These are phyloP conservation scores for Fusarium nygamai DNA, from an alignment of 2,329 filamentous ascomycete genomes.

Conservation along the genomic window DNA sequence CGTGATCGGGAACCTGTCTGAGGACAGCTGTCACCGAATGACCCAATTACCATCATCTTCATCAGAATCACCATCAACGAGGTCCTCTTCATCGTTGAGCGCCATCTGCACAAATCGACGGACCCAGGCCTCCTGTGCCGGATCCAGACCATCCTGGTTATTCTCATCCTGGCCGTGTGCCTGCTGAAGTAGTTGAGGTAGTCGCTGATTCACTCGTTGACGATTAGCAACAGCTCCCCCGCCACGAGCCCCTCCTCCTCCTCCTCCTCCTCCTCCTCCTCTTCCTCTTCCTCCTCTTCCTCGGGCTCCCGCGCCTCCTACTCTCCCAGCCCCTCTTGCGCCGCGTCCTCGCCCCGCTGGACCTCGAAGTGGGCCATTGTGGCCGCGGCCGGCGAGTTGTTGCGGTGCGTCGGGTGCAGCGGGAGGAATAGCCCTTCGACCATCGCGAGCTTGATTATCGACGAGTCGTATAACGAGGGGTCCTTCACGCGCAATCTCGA, in stretches of 20 bases:
- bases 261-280: conserved; percentile 30
- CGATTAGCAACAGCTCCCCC: conserved; percentile 34
- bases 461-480: conserved; percentile 66
- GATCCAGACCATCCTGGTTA: conserved; percentile 52
- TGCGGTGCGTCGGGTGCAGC: conserved; percentile 46
- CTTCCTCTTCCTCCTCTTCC: conserved; percentile 44
- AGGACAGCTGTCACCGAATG: conserved; percentile 34
- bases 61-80: conserved; percentile 55
- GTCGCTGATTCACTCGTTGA: conserved; percentile 38
- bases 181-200: conserved; percentile 33
- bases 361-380: conserved; percentile 36
- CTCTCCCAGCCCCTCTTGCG: conserved; percentile 34
- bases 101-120: conserved; percentile 65
- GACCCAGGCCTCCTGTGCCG: conserved; percentile 62
- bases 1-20: background rate
- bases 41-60: conserved; percentile 45
- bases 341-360: conserved; percentile 36
- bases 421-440: conserved; percentile 43
- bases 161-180: conserved; percentile 38
- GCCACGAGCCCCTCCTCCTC: conserved; percentile 38
- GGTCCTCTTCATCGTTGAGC: conserved; percentile 63
- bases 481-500: conserved; percentile 64
- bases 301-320: conserved; percentile 23
- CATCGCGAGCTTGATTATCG: conserved; percentile 48
- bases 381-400: conserved; percentile 42